A percentile compares a stretch with the other conserved stretches of the same genome.
phyloP scores from a whole-genome alignment of 371 early-diverging fungal species.

The Lichtheimia ramosa region DNA sequence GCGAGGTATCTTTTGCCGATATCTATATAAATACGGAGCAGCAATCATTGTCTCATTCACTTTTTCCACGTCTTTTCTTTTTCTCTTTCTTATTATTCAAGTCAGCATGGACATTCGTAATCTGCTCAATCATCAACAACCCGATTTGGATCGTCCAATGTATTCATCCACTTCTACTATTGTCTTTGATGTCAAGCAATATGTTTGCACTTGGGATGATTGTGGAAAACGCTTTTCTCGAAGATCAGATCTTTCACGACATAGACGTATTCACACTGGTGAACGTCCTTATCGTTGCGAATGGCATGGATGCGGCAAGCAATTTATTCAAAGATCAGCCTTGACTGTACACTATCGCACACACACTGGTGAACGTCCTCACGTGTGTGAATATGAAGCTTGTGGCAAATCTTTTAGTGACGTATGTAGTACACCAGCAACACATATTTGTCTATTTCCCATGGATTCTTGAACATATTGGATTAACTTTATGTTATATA shows the following conservation, averaged over 20 bases:
- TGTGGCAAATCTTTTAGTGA: constrained; percentile 65
- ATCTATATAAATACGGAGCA: constrained; percentile 21
- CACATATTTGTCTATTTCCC: background rate
- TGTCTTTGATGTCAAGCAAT: constrained; percentile 37
- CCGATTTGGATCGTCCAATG: background rate
- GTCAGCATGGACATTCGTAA: constrained; percentile 47
- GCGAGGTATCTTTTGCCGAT: background rate
- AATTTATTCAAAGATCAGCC: constrained; percentile 77
- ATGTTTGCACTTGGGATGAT: constrained; percentile 62
- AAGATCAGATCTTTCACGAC: constrained; percentile 75
- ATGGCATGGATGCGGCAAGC: constrained; percentile 65
- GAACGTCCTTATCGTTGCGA: constrained; percentile 68
- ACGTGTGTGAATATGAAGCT: constrained; percentile 61
- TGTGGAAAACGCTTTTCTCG: constrained; percentile 78
- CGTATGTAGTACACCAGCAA: constrained; percentile 28
- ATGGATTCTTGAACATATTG: background rate
- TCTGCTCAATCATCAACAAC: constrained; percentile 32
- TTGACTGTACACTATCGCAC: constrained; percentile 76
- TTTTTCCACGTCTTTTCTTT: constrained; percentile 3
- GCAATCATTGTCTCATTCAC: constrained; percentile 13
- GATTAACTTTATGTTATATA: constrained; percentile 10
- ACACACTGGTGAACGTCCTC: constrained; percentile 78
- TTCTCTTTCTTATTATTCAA: constrained; percentile 5
- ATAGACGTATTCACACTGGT: constrained; percentile 72
- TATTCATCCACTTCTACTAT: background rate